A percentile compares a stretch with the other conserved stretches of the same genome.
Evolutionary conservation across 768 basidiomycete species (phyloP).

Genomic region (Mycena olivaceomarginata): DNA sequence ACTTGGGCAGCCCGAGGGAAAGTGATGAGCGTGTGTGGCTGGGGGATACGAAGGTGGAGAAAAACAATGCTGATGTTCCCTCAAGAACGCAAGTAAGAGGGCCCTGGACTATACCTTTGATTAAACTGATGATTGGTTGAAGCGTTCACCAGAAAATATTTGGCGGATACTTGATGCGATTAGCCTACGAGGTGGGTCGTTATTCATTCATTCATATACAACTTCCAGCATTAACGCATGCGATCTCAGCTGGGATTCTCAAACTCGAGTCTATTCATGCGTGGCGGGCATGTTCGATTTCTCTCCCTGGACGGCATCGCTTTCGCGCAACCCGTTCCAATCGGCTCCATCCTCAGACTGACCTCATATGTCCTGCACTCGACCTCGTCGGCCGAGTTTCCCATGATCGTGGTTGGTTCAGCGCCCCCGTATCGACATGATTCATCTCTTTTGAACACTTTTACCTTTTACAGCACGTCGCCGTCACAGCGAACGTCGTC

Average conservation of each 20-base stretch:
- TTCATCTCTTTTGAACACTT: background rate
- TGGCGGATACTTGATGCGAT: conserved; percentile 80
- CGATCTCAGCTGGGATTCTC: conserved; percentile 78
- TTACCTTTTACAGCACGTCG: conserved; percentile 73
- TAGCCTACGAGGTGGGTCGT: conserved; percentile 79
- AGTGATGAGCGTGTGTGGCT: conserved; percentile 78
- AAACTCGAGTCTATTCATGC: conserved; percentile 82
- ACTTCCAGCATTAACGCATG: background rate
- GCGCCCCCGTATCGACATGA: background rate
- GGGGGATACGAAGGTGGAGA: conserved; percentile 83
- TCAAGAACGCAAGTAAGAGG: conserved; percentile 85
- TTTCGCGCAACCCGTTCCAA: conserved; percentile 88
- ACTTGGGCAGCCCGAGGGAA: conserved; percentile 42
- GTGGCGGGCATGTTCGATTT: conserved; percentile 76
- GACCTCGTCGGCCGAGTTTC: conserved; percentile 68
- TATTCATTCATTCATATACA: background rate
- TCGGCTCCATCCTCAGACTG: conserved; percentile 87
- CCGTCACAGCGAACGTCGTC: conserved; percentile 83
- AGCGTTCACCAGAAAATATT: conserved; percentile 91
- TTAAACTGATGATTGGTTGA: conserved; percentile 14
- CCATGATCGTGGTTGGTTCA: conserved; percentile 77
- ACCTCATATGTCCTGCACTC: conserved; percentile 82
- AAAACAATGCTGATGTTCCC: conserved; percentile 89
- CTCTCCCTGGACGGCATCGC: conserved; percentile 88
- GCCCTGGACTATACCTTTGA: background rate